A percentile compares a stretch with the other conserved stretches of the same genome.
Conservation (phyloP, 768 basidiomycete genomes). For the Multifurca ochricompacta region DNA sequence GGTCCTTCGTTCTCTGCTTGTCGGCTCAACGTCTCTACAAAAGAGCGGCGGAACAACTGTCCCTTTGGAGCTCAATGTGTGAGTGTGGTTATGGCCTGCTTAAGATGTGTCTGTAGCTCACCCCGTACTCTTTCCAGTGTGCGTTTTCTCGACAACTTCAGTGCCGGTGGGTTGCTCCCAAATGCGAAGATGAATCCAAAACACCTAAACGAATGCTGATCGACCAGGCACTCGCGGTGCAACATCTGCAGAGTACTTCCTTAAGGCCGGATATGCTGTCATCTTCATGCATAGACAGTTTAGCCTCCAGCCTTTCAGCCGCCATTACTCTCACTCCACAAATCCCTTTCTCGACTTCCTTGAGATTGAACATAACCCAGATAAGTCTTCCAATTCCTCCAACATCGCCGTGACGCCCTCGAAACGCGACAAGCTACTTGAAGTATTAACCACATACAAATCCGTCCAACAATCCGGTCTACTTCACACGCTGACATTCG, state of each 20-base stretch:
- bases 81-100: constrained; percentile 34
- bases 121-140: constrained; percentile 51
- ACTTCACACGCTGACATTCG: constrained; percentile 81
- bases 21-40: not conserved
- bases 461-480: constrained; percentile 64
- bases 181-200: not conserved
- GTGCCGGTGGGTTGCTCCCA: constrained; percentile 59
- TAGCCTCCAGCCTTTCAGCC: constrained; percentile 93
- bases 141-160: constrained; percentile 97
- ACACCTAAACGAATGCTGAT: constrained; percentile 1
- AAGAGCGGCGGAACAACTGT: constrained; percentile 99
- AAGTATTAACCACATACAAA: constrained; percentile 75
- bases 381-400: constrained; percentile 25
- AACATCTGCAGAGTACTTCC: constrained; percentile 96
- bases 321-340: constrained; percentile 97
- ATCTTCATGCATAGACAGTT: constrained; percentile 99
- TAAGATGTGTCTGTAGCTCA: constrained; percentile 11
- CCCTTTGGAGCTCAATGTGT: constrained; percentile 98
- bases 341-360: constrained; percentile 97
- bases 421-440: constrained; percentile 57
- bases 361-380: constrained; percentile 41
- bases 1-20: not conserved
- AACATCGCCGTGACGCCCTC: constrained; percentile 59
- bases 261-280: constrained; percentile 90
- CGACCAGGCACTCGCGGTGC: constrained; percentile 84